phyloP scores from a whole-genome alignment of 371 early-diverging fungal genomes.

The Umbelopsis sp. region DNA sequence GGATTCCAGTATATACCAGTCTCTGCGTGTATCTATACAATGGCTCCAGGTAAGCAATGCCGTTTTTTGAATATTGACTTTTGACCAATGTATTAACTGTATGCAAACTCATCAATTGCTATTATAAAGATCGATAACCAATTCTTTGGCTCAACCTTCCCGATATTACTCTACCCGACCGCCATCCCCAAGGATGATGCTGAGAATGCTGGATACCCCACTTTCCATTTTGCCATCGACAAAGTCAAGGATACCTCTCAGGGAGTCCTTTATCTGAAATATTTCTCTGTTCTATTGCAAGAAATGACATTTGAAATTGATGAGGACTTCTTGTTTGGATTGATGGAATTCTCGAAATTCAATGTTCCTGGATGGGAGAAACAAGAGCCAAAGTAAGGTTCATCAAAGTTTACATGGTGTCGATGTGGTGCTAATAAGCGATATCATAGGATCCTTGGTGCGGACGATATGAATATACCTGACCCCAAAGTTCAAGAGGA shows the following conservation, averaged over 20 bases:
- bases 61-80: not conserved
- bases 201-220: slow-evolving; percentile 63
- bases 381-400: not conserved
- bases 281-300: slow-evolving; percentile 87
- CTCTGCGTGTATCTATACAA: slow-evolving; percentile 72
- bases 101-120: not conserved
- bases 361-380: slow-evolving; percentile 61
- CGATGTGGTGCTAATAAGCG: not conserved
- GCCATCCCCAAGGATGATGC: slow-evolving; percentile 68
- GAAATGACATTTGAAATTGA: slow-evolving; percentile 92
- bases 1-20: slow-evolving; percentile 79
- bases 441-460: slow-evolving; percentile 43
- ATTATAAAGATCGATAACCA: slow-evolving; percentile 87
- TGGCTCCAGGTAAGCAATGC: slow-evolving; percentile 73
- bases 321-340: slow-evolving; percentile 84
- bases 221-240: slow-evolving; percentile 66
- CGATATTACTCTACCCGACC: slow-evolving; percentile 93
- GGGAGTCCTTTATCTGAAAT: slow-evolving; percentile 91
- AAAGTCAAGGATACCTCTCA: slow-evolving; percentile 84
- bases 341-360: slow-evolving; percentile 86
- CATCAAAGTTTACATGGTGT: not conserved
- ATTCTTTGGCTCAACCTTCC: slow-evolving; percentile 78
- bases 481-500: slow-evolving; percentile 70
- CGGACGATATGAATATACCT: slow-evolving; percentile 68
- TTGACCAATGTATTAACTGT: not conserved